A percentile compares a stretch with the other conserved stretches of the same genome.
Evolutionary conservation across 1,139 yeast genomes (phyloP).

Genomic region (Debaryomyces nepalensis): DNA sequence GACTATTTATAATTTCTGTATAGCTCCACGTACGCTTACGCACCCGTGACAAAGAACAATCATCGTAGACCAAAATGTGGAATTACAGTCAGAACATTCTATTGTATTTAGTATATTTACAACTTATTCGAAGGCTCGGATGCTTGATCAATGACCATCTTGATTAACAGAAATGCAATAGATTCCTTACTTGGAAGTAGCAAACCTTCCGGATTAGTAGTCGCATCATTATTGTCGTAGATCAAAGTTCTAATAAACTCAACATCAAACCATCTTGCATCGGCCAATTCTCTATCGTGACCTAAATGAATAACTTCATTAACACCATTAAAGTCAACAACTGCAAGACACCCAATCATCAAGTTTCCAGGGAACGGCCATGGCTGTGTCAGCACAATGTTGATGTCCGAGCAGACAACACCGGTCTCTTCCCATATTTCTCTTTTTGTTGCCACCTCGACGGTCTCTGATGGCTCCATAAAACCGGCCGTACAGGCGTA

Average conservation of each 20-base stretch:
- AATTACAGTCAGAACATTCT: background rate
- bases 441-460: constrained; percentile 84
- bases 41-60: constrained; percentile 3
- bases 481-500: constrained; percentile 93
- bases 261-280: constrained; percentile 82
- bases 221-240: constrained; percentile 29
- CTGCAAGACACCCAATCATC: constrained; percentile 91
- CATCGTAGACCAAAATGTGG: constrained; percentile 12
- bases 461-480: constrained; percentile 92
- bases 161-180: constrained; percentile 48
- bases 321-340: constrained; percentile 63
- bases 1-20: background rate
- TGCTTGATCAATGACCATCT: constrained; percentile 46
- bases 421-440: constrained; percentile 98
- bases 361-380: constrained; percentile 96
- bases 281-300: constrained; percentile 83
- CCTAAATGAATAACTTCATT: constrained; percentile 69
- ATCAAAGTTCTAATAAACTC: constrained; percentile 54
- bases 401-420: constrained; percentile 62
- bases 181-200: constrained; percentile 47
- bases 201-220: constrained; percentile 45
- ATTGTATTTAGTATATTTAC: constrained; percentile 13
- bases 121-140: constrained; percentile 14
- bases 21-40: constrained; percentile 7
- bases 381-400: constrained; percentile 76